Base-by-base conservation (phyloP, 73 alveolate genomes). In the Paramecium bursaria region DNA sequence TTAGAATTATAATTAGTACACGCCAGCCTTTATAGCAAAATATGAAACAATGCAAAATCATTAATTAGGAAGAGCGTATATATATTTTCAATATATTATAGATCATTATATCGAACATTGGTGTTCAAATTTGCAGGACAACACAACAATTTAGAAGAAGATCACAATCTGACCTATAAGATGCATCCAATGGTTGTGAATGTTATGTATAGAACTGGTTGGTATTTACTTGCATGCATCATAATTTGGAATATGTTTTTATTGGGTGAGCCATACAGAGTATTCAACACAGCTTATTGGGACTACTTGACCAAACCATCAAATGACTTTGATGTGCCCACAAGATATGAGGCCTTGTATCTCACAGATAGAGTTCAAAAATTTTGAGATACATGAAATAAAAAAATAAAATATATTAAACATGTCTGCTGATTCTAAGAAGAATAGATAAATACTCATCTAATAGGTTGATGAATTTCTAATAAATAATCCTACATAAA, bases 71-170 rank as follows among this genome's bases (percentile, higher is more conserved):
- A 33, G 82, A 67, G 14, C 33, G 82, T 79, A 79, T 19, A 42
- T 44, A 53, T 39, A 79, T 39, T 79, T 35, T 22, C 42, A 4
- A 51, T 33, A 15, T 48, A 25, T 52, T 23, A 17, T 29, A 79
- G 89, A 54, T 80, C 85, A 3, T 35, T 55, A 48, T 79, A 46
- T 53, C 51, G 54, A 82, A 79, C 75, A 22, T 39, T 79, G 48
- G 89, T 79, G 15, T 42, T 79, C 27, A 79, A 73, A 73, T 54
- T 39, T 13, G 89, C 89, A 39, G 89, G 89, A 39, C 85, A 79
- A 53, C 73, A 57, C 48, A 79, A 53, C 31, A 39, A 53, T 49
- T 31, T 79, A 61, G 89, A 79, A 79, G 89, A 79, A 39, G 89
- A 79, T 53, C 89, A 79, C 89, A 54, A 50, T 50, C 50, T 49